Percentiles rank a stretch among this genome's conserved stretches.
Conservation (phyloP, 2,329 filamentous ascomycete genomes). For the Botrytis paeoniae region DNA sequence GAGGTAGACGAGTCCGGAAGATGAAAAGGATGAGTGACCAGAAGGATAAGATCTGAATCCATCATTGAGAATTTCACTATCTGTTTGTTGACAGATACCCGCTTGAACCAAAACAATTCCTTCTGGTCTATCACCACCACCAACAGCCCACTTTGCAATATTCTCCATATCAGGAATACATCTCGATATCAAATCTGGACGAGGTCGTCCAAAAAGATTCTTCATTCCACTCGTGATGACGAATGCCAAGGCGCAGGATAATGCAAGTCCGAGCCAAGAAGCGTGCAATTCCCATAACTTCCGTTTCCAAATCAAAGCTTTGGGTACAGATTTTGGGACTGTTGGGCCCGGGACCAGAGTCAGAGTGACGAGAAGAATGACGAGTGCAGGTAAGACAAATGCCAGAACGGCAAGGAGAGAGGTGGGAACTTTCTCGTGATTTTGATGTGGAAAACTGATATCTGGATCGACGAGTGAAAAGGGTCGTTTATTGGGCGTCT, state of each 20-base stretch:
- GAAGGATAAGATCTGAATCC: slow-evolving; percentile 84
- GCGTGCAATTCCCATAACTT: slow-evolving; percentile 91
- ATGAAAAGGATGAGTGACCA: slow-evolving; percentile 72
- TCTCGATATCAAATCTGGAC: slow-evolving; percentile 63
- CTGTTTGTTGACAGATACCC: slow-evolving; percentile 68
- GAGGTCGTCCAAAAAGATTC: slow-evolving; percentile 63
- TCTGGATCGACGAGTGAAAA: slow-evolving; percentile 71
- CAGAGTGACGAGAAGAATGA: slow-evolving; percentile 68
- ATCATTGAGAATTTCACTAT: slow-evolving; percentile 63
- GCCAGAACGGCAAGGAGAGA: slow-evolving; percentile 62
- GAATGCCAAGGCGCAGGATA: slow-evolving; percentile 70
- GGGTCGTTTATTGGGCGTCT: slow-evolving; percentile 62
- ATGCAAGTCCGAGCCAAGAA: slow-evolving; percentile 76
- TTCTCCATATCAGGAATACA: slow-evolving; percentile 73
- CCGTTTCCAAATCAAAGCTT: slow-evolving; percentile 66
- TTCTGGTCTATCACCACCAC: slow-evolving; percentile 51
- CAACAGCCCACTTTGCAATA: slow-evolving; percentile 58
- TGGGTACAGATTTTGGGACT: slow-evolving; percentile 60
- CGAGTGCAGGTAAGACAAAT: slow-evolving; percentile 60
- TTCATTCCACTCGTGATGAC: slow-evolving; percentile 86
- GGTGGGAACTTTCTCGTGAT: slow-evolving; percentile 69
- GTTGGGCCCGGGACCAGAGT: slow-evolving; percentile 70
- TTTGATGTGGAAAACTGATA: slow-evolving; percentile 72
- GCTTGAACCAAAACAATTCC: slow-evolving; percentile 66
- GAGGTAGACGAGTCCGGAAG: slow-evolving; percentile 79